These are phyloP conservation scores for Chiua sp. DNA, from an alignment of 1,284 basidiomycete genomes.

Conservation along the genomic window DNA sequence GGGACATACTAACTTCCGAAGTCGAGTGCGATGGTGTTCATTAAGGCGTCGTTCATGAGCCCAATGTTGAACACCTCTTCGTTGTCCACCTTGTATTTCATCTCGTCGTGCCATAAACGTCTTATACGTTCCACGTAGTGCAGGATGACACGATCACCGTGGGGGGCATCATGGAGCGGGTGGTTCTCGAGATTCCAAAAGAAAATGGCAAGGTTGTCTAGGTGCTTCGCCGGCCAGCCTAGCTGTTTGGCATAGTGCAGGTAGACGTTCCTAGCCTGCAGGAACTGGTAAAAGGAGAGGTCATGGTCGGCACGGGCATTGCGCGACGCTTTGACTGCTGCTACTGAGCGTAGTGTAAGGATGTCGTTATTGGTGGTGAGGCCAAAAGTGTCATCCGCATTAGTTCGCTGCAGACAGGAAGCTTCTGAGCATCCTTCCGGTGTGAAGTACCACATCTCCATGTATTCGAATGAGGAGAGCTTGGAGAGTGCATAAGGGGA, in stretches of 20 bases:
- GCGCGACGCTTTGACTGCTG: neutral
- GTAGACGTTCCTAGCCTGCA: neutral
- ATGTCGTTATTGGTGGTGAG: neutral
- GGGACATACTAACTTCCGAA: neutral
- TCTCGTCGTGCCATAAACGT: neutral
- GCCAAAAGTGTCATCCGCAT: neutral
- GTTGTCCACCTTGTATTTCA: neutral
- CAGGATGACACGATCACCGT: neutral
- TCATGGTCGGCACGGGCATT: neutral
- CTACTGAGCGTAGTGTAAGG: neutral
- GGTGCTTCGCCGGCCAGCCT: neutral
- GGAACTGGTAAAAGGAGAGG: neutral
- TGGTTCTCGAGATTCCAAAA: constrained; percentile 4
- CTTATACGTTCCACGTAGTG: neutral
- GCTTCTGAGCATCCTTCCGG: constrained; percentile 22
- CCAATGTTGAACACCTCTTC: neutral
- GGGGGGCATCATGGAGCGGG: neutral
- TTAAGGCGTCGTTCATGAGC: neutral
- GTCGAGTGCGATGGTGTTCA: neutral
- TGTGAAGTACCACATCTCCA: constrained; percentile 37
- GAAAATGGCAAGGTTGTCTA: neutral
- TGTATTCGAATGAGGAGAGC: constrained; percentile 24
- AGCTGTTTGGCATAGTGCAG: neutral
- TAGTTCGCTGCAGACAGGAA: neutral
- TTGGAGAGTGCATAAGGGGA: constrained; percentile 30